Base-by-base conservation (phyloP, 2,329 filamentous ascomycete species). In the Hymenoscyphus fraxineus region DNA sequence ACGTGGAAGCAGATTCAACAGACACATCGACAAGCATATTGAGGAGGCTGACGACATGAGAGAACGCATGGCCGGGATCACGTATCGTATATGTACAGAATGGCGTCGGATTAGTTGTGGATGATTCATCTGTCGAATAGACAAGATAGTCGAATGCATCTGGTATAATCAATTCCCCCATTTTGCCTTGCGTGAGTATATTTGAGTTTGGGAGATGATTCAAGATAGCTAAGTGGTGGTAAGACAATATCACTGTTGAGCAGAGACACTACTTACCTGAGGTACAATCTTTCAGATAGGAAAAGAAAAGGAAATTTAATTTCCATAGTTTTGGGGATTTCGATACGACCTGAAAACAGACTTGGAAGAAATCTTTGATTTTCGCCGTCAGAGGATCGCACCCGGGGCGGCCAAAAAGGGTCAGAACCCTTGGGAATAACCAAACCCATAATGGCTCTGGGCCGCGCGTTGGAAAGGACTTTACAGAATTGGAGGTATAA, bases 391-490 rank as follows among this genome's bases (percentile, higher is more conserved):
- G 73, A 16, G 79, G 78, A 40, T 80, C 70, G 65, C 80, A 85
- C 54, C 78, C 75, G 70, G 73, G 72, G 61, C 83, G 82, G 1
- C 85, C 86, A 32, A 89, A 78, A 69, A 89, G 77, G 65, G 77
- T 81, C 68, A 86, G 81, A 55, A 85, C 77, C 73, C 80, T 84
- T 58, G 82, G 88, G 67, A 85, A 83, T 68, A 85, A 80, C 87
- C 87, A 90, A 47, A 84, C 74, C 82, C 88, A 90, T 54, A 89
- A 79, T 4, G 90, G 83, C 66, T 88, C 86, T 47, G 77, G 77
- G 16, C 87, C 84, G 51, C 84, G 79, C 60, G 82, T 81, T 62
- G 68, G 68, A 35, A 86, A 74, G 57, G 82, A 80, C 3, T 76
- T 75, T 55, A 77, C 77, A 2, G 72, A 72, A 22, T 78, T 73